Evolutionary conservation across 2,329 filamentous ascomycete species (phyloP).

Genomic region (Nannizziopsis barbatae): DNA sequence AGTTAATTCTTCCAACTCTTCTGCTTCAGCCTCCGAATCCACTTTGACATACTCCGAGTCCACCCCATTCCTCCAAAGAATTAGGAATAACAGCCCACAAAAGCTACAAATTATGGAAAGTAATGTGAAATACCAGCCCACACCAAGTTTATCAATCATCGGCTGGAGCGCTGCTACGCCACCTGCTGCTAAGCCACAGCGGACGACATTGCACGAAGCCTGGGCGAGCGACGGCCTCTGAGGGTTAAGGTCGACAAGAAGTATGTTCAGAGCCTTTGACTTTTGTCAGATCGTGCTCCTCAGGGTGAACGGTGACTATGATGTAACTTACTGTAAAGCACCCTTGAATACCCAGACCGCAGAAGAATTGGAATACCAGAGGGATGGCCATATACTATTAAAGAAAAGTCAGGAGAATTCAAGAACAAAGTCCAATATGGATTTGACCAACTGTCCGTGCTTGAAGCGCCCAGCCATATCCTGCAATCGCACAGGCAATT

Average conservation of each 20-base stretch:
- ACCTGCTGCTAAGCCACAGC: constrained; percentile 16
- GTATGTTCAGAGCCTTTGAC: constrained; percentile 15
- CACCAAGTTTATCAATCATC: constrained; percentile 24
- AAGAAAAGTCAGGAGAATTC: too few relatives aligned
- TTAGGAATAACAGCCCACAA: background rate
- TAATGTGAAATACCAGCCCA: constrained; percentile 37
- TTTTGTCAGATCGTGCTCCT: too few relatives aligned
- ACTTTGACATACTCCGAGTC: background rate
- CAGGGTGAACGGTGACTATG: background rate
- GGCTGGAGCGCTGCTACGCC: constrained; percentile 18
- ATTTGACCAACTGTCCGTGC: too few relatives aligned
- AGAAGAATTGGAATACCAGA: background rate
- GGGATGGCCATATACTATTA: too few relatives aligned
- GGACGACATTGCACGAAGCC: constrained; percentile 15
- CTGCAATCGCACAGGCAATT: background rate
- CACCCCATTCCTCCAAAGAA: background rate
- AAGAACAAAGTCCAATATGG: too few relatives aligned
- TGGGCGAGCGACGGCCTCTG: constrained; percentile 15
- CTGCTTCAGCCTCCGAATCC: background rate
- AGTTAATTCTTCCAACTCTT: background rate
- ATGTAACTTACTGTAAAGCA: constrained; percentile 10
- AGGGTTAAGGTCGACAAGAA: constrained; percentile 19
- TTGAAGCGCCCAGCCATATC: constrained; percentile 6
- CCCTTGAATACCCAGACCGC: background rate
- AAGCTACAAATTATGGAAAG: background rate